Conservation (phyloP, 106 monocot genomes). For the Narthecium ossifragum region DNA sequence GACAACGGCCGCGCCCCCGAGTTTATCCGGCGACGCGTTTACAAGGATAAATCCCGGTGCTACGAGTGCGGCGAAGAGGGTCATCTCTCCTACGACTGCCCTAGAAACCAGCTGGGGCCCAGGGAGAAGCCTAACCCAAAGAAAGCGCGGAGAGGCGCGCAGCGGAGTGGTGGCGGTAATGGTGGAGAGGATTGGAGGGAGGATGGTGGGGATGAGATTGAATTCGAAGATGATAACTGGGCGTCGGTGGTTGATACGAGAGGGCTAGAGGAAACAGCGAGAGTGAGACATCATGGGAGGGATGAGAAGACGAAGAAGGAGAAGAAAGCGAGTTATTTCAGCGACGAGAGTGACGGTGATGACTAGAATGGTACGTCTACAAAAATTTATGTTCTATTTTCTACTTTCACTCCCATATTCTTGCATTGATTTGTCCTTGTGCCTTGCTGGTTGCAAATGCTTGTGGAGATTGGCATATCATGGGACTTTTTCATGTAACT, state of each 20-base stretch:
- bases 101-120: constrained; percentile 67
- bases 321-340: constrained; percentile 84
- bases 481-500: too few species aligned
- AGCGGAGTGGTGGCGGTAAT: constrained; percentile 5
- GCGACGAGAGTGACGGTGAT: constrained; percentile 93
- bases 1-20: constrained; percentile 89
- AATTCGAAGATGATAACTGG: constrained; percentile 74
- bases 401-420: too few species aligned
- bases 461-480: too few species aligned
- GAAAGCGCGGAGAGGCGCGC: constrained; percentile 22
- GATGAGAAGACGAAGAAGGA: constrained; percentile 21
- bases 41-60: constrained; percentile 89
- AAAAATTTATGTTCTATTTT: too few species aligned
- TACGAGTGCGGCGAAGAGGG: constrained; percentile 96
- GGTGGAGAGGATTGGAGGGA: constrained; percentile 14
- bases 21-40: constrained; percentile 76
- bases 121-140: constrained; percentile 68
- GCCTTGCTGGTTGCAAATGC: too few species aligned
- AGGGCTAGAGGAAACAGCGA: constrained; percentile 54
- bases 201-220: constrained; percentile 20
- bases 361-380: too few species aligned
- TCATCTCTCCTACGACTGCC: constrained; percentile 91
- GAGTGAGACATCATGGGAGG: constrained; percentile 13
- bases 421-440: too few species aligned
- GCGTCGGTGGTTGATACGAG: constrained; percentile 89